Conservation (phyloP, 306 rosid genomes). For the Gillenia trifoliata region DNA sequence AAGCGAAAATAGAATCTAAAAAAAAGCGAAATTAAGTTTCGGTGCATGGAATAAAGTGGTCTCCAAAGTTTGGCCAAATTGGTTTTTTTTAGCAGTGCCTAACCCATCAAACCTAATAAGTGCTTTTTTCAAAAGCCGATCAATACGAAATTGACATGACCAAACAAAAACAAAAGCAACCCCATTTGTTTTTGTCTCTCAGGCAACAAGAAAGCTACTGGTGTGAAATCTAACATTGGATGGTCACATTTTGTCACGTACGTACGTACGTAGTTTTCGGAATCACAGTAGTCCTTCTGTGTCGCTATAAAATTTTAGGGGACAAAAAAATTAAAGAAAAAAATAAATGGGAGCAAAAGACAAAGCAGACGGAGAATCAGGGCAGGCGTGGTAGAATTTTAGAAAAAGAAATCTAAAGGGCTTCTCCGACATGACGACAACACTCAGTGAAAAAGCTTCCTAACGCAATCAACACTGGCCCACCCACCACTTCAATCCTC, state of each 20-base stretch:
- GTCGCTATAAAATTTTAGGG: not conserved
- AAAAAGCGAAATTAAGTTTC: conserved; percentile 30
- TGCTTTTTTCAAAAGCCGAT: not conserved
- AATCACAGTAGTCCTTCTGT: conserved; percentile 22
- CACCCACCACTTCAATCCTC: conserved; percentile 43
- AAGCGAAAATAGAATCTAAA: conserved; percentile 22
- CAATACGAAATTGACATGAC: conserved; percentile 16
- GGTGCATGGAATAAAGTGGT: conserved; percentile 55
- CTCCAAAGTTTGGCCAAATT: conserved; percentile 25
- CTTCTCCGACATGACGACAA: conserved; percentile 76
- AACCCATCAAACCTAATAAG: conserved; percentile 13
- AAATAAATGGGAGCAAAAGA: conserved; percentile 18
- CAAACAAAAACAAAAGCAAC: conserved; percentile 22
- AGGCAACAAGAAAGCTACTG: conserved; percentile 16
- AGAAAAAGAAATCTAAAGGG: conserved; percentile 32
- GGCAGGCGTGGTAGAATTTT: conserved; percentile 40
- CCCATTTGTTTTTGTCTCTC: conserved; percentile 24
- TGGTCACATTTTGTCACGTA: conserved; percentile 36
- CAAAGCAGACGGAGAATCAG: conserved; percentile 55
- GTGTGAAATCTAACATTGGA: not conserved
- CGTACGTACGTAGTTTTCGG: conserved; percentile 15
- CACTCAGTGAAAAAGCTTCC: conserved; percentile 42
- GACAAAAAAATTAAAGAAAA: conserved; percentile 15
- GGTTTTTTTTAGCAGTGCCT: conserved; percentile 38
- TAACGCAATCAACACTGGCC: conserved; percentile 57